Evolutionary conservation across 148 eudicot species (phyloP), one percentile per base, ranked within the genome.

Genomic region (Chenopodium formosanum): DNA sequence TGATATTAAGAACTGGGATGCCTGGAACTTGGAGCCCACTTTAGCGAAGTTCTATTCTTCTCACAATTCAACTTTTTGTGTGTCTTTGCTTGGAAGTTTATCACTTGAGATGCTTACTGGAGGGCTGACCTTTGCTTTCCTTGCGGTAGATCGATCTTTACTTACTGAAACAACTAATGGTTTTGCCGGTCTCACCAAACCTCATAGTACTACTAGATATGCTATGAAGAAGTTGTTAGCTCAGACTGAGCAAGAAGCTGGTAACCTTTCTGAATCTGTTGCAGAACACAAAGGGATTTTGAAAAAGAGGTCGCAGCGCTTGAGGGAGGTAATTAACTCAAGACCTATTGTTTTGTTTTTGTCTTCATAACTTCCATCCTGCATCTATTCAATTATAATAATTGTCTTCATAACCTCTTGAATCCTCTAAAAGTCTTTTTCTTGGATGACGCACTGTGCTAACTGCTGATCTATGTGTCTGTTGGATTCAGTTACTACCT

Each of bases 61-160:
- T 71, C 80, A 75, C 58, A 78, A 84, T 48, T 76, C 92, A 78
- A 82, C 89, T 70, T 96, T 96, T 64, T 88, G 89, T 72, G 88
- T 92, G 25, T 90, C 94, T 83, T 87, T 96, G 73, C 95, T 96
- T 84, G 99, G 99, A 77, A 90, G 93, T 58, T 63, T 94, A 77
- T 94, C 95, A 65, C 75, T 90, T 80, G 91, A 91, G 81, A 87
- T 96, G 92, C 94, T 94, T 75, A 91, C 98, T 46, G 97, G 97
- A 27, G 98, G 98, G 75, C 81, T 95, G 77, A 88, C 92, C 29
- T 95, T 92, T 85, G 94, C 98, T 47, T 94, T 88, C 85, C 86
- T 96, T 44, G 90, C 88, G 62, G 84, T 92, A 66, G 89, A 90
- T 85, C 91, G 90, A 78, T 88, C 94, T 76, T 90, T 83, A 46